Conservation (phyloP, 1,139 yeast species). For the Saccharomycopsis phalli region DNA sequence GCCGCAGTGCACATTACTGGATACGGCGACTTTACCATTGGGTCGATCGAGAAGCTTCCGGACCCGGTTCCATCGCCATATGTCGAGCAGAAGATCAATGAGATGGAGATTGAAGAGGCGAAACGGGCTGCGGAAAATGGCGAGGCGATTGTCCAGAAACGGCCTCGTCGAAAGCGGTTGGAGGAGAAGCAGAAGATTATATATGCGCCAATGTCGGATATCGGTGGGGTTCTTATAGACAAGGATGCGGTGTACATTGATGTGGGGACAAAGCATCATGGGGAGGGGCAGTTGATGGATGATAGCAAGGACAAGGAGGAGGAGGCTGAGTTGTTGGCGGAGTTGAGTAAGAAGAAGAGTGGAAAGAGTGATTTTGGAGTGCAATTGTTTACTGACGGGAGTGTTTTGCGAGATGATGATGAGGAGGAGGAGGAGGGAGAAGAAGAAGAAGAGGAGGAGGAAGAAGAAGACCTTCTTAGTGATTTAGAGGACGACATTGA, state of each 20-base stretch:
- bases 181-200: constrained; percentile 92
- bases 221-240: constrained; percentile 94
- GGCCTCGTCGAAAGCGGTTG: constrained; percentile 75
- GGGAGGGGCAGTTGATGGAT: constrained; percentile 48
- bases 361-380: constrained; percentile 60
- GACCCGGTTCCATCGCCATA: constrained; percentile 99
- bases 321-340: constrained; percentile 18
- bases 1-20: constrained; percentile 93
- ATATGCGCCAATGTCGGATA: constrained; percentile 99
- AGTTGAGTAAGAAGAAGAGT: constrained; percentile 12
- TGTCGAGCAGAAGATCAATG: constrained; percentile 72
- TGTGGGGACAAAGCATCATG: constrained; percentile 46
- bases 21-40: constrained; percentile 77
- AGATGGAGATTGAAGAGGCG: constrained; percentile 19
- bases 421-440: constrained; percentile 33
- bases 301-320: constrained; percentile 63
- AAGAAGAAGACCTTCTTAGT: constrained; percentile 29
- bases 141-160: constrained; percentile 37
- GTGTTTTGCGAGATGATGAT: constrained; percentile 39
- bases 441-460: constrained; percentile 31
- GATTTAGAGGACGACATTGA: constrained; percentile 33
- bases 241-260: constrained; percentile 96
- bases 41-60: constrained; percentile 77
- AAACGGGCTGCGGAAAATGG: constrained; percentile 20
- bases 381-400: constrained; percentile 57